Percentiles rank a stretch among this genome's conserved stretches.
Conservation (phyloP, 176 grass and related monocot species). For the Neostapfia colusana region DNA sequence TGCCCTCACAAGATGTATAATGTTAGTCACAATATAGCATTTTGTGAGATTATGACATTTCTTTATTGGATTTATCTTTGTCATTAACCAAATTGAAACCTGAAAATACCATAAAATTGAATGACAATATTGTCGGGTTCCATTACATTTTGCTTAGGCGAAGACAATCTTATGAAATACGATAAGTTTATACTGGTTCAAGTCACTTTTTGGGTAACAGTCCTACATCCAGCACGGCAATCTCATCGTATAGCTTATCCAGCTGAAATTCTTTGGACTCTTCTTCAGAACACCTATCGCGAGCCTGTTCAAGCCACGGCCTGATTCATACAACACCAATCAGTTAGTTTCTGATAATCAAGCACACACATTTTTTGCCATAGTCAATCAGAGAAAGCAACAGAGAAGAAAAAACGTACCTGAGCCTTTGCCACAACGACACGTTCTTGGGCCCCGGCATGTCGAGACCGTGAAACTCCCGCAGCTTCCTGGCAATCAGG, state of each 20-base stretch:
- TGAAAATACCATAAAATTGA: too few relatives aligned
- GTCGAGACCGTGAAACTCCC: conserved; percentile 81
- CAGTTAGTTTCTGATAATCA: background rate
- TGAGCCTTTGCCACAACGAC: conserved; percentile 71
- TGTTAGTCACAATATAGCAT: too few relatives aligned
- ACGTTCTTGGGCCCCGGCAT: conserved; percentile 70
- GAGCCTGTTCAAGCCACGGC: conserved; percentile 60
- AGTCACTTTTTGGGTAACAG: too few relatives aligned
- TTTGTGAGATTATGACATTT: too few relatives aligned
- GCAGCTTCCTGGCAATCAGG: conserved; percentile 74
- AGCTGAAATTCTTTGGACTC: conserved; percentile 56
- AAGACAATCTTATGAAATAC: too few relatives aligned
- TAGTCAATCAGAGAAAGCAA: background rate
- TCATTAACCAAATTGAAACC: too few relatives aligned
- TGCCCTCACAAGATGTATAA: too few relatives aligned
- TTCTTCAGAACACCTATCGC: conserved; percentile 50
- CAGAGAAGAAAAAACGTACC: conserved; percentile 30
- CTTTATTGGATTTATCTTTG: too few relatives aligned
- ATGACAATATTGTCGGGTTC: too few relatives aligned
- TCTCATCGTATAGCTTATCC: conserved; percentile 61
- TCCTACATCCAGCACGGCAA: conserved; percentile 49
- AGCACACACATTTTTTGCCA: background rate
- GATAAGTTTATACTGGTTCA: too few relatives aligned
- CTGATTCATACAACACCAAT: conserved; percentile 35
- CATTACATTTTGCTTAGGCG: too few relatives aligned